Evolutionary conservation across 2,329 filamentous ascomycete species (phyloP), one percentile per base, ranked within the genome.

Genomic region (Microdochium bolleyi): DNA sequence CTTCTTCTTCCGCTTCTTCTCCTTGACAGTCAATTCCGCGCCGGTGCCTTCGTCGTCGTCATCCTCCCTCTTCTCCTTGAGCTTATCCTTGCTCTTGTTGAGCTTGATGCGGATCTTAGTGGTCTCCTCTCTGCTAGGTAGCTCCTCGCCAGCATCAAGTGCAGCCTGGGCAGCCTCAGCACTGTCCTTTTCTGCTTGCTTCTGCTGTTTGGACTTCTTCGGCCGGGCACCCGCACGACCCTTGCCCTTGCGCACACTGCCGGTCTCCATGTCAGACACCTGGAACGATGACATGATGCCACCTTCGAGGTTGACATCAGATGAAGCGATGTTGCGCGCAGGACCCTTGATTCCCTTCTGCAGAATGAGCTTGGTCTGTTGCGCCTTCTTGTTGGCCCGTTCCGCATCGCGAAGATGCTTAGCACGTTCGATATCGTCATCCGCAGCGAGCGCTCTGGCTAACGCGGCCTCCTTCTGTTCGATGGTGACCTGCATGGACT

Each of bases 401-500:
- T 95, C 89, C 22, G 92, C 92, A 62, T 95, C 92, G 49, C 86
- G 85, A 48, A 94, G 75, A 62, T 91, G 86, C 66, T 87, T 91
- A 62, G 85, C 83, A 59, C 85, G 85, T 68, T 96, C 92, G 24
- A 85, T 80, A 56, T 94, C 89, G 64, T 96, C 90, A 58, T 88
- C 82, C 2, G 89, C 88, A 51, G 85, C 82, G 54, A 87, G 81
- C 10, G 92, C 89, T 58, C 87, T 87, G 57, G 87, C 84, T 48
- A 95, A 76, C 3, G 90, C 89, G 3, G 87, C 83, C 57, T 94
- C 88, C 72, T 95, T 94, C 66, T 91, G 86, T 66, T 96, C 92
- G 61, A 95, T 88, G 7, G 91, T 92, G 55, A 95, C 87, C 3
- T 91, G 91, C 77, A 96, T 91, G 3, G 92, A 95, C 74, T 96